Conservation (phyloP, 2,329 filamentous ascomycete genomes). For the Aspergillus spinulosporus region DNA sequence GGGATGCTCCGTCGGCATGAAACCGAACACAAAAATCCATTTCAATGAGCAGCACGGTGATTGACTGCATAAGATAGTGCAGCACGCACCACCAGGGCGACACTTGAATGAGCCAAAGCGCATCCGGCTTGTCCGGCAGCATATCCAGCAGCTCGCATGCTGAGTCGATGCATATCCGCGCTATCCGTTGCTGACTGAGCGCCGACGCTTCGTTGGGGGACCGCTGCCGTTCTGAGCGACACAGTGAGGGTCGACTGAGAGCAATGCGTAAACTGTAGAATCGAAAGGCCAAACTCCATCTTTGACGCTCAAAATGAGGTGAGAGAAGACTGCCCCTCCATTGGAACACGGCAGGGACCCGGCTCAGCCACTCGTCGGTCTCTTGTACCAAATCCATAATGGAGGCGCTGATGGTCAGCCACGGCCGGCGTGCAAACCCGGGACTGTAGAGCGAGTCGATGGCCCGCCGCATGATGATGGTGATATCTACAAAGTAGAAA, state of each 20-base stretch:
- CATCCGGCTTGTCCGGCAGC: slow-evolving; percentile 31
- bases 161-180: slow-evolving; percentile 35
- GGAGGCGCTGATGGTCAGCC: slow-evolving; percentile 8
- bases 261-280: slow-evolving; percentile 34
- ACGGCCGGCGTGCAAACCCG: slow-evolving; percentile 11
- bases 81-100: slow-evolving; percentile 45
- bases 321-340: background rate
- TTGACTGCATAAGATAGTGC: slow-evolving; percentile 45
- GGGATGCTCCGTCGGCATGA: slow-evolving; percentile 7
- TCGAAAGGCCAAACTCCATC: slow-evolving; percentile 41
- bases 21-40: slow-evolving; percentile 12
- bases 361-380: slow-evolving; percentile 6
- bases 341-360: slow-evolving; percentile 3
- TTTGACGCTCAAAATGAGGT: slow-evolving; percentile 32
- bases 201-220: slow-evolving; percentile 31
- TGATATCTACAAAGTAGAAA: slow-evolving; percentile 43
- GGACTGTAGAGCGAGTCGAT: slow-evolving; percentile 43
- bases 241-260: slow-evolving; percentile 39
- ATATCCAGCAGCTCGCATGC: slow-evolving; percentile 38
- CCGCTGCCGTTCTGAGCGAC: slow-evolving; percentile 32
- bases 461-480: slow-evolving; percentile 36
- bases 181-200: slow-evolving; percentile 29
- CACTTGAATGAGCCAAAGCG: slow-evolving; percentile 34
- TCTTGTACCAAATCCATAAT: slow-evolving; percentile 9
- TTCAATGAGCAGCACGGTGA: slow-evolving; percentile 39